phyloP scores from a whole-genome alignment of 495 filamentous ascomycete species.

The Neurospora sp. region DNA sequence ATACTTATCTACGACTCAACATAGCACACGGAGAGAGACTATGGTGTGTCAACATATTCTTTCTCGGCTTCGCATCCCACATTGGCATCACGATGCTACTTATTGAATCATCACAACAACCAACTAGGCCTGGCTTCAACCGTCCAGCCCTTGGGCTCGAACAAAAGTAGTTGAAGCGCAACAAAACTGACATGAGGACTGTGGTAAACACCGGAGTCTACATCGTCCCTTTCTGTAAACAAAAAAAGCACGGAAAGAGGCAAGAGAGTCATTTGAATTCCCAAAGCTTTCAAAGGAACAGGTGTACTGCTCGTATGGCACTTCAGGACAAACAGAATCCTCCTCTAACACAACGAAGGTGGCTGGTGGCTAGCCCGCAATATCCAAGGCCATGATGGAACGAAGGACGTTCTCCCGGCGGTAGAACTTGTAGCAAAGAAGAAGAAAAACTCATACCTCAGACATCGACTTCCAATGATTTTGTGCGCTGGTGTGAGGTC shows the following conservation, averaged over 20 bases:
- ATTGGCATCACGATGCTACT: background rate
- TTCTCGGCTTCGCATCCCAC: background rate
- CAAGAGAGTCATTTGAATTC: background rate
- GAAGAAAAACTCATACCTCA: background rate
- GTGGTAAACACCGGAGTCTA: background rate
- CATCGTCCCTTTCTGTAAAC: background rate
- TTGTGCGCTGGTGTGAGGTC: background rate
- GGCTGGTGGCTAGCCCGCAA: background rate
- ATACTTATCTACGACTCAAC: background rate
- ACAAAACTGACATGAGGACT: background rate
- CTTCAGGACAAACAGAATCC: background rate
- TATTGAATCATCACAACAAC: background rate
- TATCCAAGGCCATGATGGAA: background rate
- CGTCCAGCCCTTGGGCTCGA: background rate
- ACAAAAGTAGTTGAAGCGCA: background rate
- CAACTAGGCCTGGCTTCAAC: background rate
- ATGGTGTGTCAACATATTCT: background rate
- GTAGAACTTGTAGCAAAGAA: background rate
- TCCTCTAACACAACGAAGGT: background rate
- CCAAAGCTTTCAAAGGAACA: background rate
- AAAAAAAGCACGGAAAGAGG: background rate
- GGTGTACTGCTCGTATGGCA: background rate
- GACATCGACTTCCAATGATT: background rate
- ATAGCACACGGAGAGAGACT: background rate
- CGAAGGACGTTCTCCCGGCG: background rate